Conservation (phyloP, 1,284 basidiomycete genomes). For the Irpex sp. region DNA sequence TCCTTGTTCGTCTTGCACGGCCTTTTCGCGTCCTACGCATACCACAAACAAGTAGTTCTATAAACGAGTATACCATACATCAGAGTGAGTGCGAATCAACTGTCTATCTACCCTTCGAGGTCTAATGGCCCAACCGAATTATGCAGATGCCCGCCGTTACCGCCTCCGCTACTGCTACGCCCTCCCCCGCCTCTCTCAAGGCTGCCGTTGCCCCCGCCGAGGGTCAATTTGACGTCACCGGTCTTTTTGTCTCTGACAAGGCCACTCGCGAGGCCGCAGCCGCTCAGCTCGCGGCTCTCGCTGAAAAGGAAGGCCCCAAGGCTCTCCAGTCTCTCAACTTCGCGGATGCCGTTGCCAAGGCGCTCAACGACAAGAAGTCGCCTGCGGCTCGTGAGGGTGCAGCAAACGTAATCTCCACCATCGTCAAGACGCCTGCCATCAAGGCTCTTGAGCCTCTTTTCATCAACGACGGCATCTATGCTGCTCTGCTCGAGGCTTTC, state of each 20-base stretch:
- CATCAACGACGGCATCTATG: constrained; percentile 82
- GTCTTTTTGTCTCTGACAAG: constrained; percentile 75
- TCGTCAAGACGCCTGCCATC: constrained; percentile 77
- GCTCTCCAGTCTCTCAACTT: constrained; percentile 79
- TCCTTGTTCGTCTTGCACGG: constrained; percentile 31
- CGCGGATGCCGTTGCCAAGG: constrained; percentile 79
- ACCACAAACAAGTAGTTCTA: constrained; percentile 23
- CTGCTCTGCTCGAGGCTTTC: constrained; percentile 85
- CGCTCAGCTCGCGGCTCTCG: constrained; percentile 66
- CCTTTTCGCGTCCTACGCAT: constrained; percentile 29
- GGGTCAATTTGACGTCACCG: constrained; percentile 57
- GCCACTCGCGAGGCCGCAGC: constrained; percentile 68
- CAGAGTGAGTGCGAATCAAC: constrained; percentile 21
- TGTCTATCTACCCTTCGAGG: background rate
- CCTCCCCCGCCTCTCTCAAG: constrained; percentile 64
- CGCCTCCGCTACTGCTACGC: constrained; percentile 41
- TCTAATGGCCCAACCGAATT: constrained; percentile 1
- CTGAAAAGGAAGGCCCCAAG: constrained; percentile 84
- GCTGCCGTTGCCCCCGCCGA: constrained; percentile 49
- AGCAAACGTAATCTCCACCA: constrained; percentile 64
- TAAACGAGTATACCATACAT: constrained; percentile 23
- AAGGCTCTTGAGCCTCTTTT: constrained; percentile 90
- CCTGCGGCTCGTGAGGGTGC: constrained; percentile 85
- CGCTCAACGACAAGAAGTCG: constrained; percentile 89
- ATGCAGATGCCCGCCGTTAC: constrained; percentile 68